Conservation (phyloP, 192 early-diverging fungal genomes). For the Coemansia sp. region DNA sequence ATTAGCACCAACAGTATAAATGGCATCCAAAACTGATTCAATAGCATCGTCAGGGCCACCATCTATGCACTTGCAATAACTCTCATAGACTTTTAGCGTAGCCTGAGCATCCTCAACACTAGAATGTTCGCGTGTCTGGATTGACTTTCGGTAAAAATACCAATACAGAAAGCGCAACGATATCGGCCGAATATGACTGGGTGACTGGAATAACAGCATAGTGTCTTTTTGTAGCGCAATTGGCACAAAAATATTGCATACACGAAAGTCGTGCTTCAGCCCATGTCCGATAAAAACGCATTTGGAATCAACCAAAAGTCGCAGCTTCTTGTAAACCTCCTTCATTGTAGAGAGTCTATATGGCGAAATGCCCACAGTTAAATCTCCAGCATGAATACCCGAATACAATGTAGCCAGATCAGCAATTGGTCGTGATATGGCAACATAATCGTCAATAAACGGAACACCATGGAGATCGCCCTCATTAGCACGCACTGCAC, state of each 20-base stretch:
- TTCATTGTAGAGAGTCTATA: conserved; percentile 87
- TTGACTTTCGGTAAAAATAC: conserved; percentile 76
- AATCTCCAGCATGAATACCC: conserved; percentile 88
- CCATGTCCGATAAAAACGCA: conserved; percentile 95
- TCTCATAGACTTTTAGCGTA: conserved; percentile 80
- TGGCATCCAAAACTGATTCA: conserved; percentile 59
- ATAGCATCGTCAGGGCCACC: conserved; percentile 60
- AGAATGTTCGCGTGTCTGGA: conserved; percentile 88
- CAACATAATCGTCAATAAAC: conserved; percentile 97
- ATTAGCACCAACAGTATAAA: conserved; percentile 61
- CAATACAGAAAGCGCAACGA: conserved; percentile 91
- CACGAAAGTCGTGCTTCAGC: conserved; percentile 91
- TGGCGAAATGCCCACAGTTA: conserved; percentile 69
- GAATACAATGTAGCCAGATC: conserved; percentile 93
- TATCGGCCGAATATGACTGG: conserved; percentile 48
- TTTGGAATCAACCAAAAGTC: conserved; percentile 83
- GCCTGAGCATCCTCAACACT: conserved; percentile 91
- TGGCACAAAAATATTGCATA: conserved; percentile 88
- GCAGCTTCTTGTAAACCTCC: conserved; percentile 89
- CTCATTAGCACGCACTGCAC: conserved; percentile 78
- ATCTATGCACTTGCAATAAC: conserved; percentile 66
- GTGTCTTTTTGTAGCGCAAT: conserved; percentile 88
- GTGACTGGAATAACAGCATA: conserved; percentile 81
- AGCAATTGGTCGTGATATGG: conserved; percentile 75
- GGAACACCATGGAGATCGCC: conserved; percentile 71